These are phyloP conservation scores for Paratinospora sagittata DNA, from an alignment of 164 flowering plant genomes.

Conservation along the genomic window DNA sequence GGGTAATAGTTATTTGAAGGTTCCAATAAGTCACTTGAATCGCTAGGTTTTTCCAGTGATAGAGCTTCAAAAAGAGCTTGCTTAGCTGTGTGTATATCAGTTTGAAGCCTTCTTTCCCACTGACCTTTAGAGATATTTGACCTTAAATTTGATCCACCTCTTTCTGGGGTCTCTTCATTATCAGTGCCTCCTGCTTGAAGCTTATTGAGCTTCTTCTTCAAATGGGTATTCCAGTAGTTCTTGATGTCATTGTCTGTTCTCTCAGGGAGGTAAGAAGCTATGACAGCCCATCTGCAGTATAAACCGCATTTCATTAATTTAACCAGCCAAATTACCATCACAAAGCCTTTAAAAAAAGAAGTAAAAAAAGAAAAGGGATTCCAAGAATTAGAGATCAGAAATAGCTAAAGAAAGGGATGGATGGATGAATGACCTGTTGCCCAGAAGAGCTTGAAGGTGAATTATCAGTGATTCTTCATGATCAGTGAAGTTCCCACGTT, in stretches of 20 bases:
- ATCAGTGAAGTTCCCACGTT: conserved; percentile 46
- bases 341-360: no score
- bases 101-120: conserved; percentile 77
- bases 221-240: conserved; percentile 53
- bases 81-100: conserved; percentile 57
- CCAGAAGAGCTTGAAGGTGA: conserved; percentile 51
- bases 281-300: conserved; percentile 50
- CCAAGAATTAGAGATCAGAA: no score
- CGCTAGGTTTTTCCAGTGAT: conserved; percentile 27
- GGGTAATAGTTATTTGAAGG: conserved; percentile 8
- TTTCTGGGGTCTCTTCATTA: conserved; percentile 8
- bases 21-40: conserved; percentile 12
- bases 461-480: conserved; percentile 52
- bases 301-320: background rate
- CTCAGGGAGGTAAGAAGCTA: conserved; percentile 51
- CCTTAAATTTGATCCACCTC: conserved; percentile 20
- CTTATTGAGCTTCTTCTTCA: conserved; percentile 45
- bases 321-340: conserved; percentile 9
- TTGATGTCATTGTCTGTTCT: conserved; percentile 57
- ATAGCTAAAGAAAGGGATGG: background rate
- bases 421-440: conserved; percentile 51
- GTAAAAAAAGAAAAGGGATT: no score
- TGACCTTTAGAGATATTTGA: conserved; percentile 52
- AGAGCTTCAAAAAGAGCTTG: conserved; percentile 63
- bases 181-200: conserved; percentile 21